Base-by-base conservation (phyloP, 2,329 filamentous ascomycete species). In the Penicillium oxalicum region DNA sequence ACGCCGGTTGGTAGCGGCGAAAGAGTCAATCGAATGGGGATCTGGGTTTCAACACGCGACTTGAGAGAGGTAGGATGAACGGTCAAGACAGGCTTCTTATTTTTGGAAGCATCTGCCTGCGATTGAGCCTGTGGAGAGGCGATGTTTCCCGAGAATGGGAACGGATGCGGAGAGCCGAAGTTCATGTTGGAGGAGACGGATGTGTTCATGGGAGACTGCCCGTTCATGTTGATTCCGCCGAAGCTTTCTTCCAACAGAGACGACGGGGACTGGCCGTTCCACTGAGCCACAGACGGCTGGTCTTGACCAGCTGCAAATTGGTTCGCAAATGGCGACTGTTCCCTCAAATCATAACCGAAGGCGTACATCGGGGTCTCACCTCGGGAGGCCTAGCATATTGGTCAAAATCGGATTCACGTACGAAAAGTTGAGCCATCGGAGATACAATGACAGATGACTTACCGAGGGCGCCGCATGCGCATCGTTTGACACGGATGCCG, bases 41-140 rank as follows among this genome's bases (percentile, higher is more conserved):
- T 96, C 65, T 97, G 93, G 0, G 93, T 97, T 73, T 98, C 93
- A 13, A 97, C 93, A 24, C 93, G 84, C 12, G 91, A 95, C 70
- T 96, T 97, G 48, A 81, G 66, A 4, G 85, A 85, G 3, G 82
- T 87, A 4, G 83, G 81, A 53, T 84, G 77, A 38, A 88, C 80
- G 9, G 77, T 79, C 35, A 88, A 67, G 44, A 69, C 59, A 24
- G 74, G 72, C 33, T 66, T 67, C 26, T 69, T 59, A 5, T 66
- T 55, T 8, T 55, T 59, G 26, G 70, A 66, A 41, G 63, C 58
- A 27, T 63, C 59, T 27, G 60, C 43, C 37, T 52, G 59, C n/a
- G 48, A 58, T 49, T 61, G 61, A 8, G 61, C 55, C 4, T 63
- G 55, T 1, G 67, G 62, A 12, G 59, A 55, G 29, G 61, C 56